Evolutionary conservation across 495 filamentous ascomycete species (phyloP), one percentile per base, ranked within the genome.

Genomic region (Paragyromitra xinjiangensis): DNA sequence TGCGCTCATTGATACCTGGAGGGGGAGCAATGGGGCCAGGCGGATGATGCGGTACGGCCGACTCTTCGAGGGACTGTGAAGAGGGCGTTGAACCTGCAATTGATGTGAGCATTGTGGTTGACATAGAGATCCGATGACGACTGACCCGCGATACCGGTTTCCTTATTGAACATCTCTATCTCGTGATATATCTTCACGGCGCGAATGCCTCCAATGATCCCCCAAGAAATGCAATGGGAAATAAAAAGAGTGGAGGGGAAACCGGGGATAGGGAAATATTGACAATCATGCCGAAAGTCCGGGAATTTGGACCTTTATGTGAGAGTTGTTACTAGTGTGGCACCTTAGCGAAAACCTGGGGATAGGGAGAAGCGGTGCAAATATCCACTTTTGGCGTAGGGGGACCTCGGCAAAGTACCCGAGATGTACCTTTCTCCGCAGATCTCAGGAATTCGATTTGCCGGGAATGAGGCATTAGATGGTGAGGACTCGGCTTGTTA

Each of bases 1-100:
- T 89, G 75, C 88, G 87, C 85, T 95, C 92, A 11, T 91, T 92
- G 44, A 91, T 93, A 69, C 90, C 87, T 24, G 88, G 80, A 24
- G 90, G 89, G 73, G 69, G 69, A 2, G 29, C 22, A 50, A 24
- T 42, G 42, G 42, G 19, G n/a, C 26, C 44, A 5, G 50, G 5
- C 5, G 7, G 11, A 7, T 7, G 73, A 9, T 45, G 45, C 2
- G 50, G 14, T 19, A 66, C 37, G 7, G 74, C 61, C 16, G 39
- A 39, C 40, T 73, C 74, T 8, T 73, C 61, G 24, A 73, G 8
- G 12, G 74, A 77, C 19, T 42, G 12, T 7, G 68, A 56, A 19
- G 68, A 72, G 22, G 59, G 73, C 16, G 48, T 44, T 40, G 74
- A 73, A 14, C 29, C 74, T 77, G 42, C 16, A 61, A 40, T 50